Evolutionary conservation across 495 filamentous ascomycete species (phyloP).

Genomic region (Aspergillus funiculosus): DNA sequence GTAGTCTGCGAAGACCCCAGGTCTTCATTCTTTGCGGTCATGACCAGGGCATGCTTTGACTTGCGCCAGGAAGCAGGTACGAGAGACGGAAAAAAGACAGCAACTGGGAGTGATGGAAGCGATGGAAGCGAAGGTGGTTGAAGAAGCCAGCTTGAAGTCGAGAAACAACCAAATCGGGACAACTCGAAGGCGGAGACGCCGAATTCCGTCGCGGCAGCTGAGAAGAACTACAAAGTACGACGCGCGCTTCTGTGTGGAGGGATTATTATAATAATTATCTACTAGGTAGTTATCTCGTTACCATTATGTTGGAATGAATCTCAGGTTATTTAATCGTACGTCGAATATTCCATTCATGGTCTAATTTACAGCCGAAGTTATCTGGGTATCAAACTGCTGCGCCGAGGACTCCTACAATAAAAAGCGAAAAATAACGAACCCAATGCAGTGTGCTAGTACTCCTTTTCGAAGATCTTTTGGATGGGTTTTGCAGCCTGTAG

Average conservation of each 20-base stretch:
- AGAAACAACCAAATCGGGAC: neutral
- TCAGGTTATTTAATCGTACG: no score
- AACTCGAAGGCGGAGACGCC: constrained; percentile 9
- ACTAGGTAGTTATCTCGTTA: no score
- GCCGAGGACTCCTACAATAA: constrained; percentile 16
- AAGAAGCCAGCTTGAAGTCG: constrained; percentile 3
- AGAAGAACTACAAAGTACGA: no score
- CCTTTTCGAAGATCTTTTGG: constrained; percentile 76
- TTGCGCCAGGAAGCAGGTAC: no score
- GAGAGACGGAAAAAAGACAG: constrained; percentile 1
- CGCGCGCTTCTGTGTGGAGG: no score
- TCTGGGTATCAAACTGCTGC: constrained; percentile 36
- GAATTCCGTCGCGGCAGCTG: no score
- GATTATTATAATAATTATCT: no score
- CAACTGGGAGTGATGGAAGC: constrained; percentile 1
- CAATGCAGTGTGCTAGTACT: constrained; percentile 36
- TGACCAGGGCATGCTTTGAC: constrained; percentile 38
- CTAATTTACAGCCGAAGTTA: no score
- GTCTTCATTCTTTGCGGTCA: constrained; percentile 39
- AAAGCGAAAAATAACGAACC: constrained; percentile 10
- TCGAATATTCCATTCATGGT: no score
- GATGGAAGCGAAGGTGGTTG: neutral
- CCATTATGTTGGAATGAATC: no score
- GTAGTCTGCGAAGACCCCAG: constrained; percentile 28
- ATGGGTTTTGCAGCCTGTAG: constrained; percentile 75